Conservation (phyloP, 768 basidiomycete genomes). For the Krasilnikovozyma curviuscula region DNA sequence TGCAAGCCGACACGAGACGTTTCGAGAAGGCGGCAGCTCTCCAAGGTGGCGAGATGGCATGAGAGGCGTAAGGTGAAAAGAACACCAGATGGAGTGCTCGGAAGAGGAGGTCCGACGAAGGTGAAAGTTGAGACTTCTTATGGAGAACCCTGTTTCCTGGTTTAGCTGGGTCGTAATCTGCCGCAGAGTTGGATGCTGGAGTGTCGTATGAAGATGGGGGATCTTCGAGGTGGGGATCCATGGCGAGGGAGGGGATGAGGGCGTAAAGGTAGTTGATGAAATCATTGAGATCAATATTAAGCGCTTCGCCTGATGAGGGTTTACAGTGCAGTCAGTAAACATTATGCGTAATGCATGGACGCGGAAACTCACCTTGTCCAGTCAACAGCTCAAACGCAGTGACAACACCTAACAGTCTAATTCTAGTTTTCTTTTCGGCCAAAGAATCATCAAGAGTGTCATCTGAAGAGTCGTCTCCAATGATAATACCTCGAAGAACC, state of each 20-base stretch:
- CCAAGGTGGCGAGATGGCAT: conserved; percentile 39
- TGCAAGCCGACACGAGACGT: conserved; percentile 58
- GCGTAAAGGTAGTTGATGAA: conserved; percentile 70
- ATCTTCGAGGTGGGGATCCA: conserved; percentile 46
- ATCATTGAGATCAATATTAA: conserved; percentile 83
- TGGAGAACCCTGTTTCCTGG: conserved; percentile 6
- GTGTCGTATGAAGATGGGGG: conserved; percentile 25
- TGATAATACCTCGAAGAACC: conserved; percentile 59
- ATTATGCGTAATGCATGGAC: background rate
- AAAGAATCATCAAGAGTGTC: conserved; percentile 27
- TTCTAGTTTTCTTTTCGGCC: conserved; percentile 22
- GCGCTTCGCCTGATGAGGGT: conserved; percentile 58
- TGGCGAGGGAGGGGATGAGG: conserved; percentile 53
- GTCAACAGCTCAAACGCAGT: conserved; percentile 95
- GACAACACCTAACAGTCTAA: conserved; percentile 56
- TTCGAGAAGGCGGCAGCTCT: conserved; percentile 83
- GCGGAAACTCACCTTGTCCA: conserved; percentile 55
- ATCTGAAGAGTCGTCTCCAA: conserved; percentile 26
- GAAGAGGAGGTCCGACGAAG: conserved; percentile 50
- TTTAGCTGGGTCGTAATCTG: conserved; percentile 9
- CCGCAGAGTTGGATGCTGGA: conserved; percentile 19
- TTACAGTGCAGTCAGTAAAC: background rate
- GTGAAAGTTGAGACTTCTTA: conserved; percentile 16
- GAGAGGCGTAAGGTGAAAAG: conserved; percentile 43
- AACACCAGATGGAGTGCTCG: conserved; percentile 64